Evolutionary conservation across 495 filamentous ascomycete genomes (phyloP).

Genomic region (Tuber aestivum): DNA sequence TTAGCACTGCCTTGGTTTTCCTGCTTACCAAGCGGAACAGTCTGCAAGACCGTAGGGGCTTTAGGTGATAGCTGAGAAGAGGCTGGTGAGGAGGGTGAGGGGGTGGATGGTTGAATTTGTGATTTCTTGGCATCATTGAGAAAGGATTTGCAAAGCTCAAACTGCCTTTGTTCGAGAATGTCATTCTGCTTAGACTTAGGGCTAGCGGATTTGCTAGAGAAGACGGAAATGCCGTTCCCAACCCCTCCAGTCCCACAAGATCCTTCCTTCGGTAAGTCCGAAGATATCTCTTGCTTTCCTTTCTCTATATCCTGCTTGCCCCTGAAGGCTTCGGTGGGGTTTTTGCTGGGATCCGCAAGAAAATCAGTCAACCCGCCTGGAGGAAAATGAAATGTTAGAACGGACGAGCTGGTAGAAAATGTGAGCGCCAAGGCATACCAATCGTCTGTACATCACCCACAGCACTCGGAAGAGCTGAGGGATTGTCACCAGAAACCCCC

Average conservation of each 20-base stretch:
- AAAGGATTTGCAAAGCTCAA: conserved; percentile 1
- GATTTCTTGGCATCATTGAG: not conserved
- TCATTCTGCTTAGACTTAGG: not conserved
- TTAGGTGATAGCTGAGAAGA: not conserved
- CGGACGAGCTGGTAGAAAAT: not conserved
- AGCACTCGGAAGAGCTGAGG: not conserved
- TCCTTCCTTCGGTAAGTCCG: not conserved
- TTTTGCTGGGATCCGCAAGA: not conserved
- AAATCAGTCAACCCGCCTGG: not conserved
- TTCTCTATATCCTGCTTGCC: not conserved
- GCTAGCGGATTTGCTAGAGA: not conserved
- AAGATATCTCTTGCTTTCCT: not conserved
- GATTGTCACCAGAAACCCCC: not conserved
- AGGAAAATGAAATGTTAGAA: not conserved
- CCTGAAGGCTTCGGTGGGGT: not conserved
- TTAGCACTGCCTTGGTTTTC: not conserved
- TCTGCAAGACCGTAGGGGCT: not conserved
- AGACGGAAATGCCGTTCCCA: not conserved
- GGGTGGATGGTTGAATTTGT: not conserved
- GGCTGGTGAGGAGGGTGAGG: not conserved
- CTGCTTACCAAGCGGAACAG: not conserved
- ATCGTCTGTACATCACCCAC: not conserved
- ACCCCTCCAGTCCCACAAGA: not conserved
- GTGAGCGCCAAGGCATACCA: not conserved
- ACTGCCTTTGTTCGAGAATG: not conserved